Conservation (phyloP, 2,329 filamentous ascomycete genomes). For the Fusarium oligoseptatum region DNA sequence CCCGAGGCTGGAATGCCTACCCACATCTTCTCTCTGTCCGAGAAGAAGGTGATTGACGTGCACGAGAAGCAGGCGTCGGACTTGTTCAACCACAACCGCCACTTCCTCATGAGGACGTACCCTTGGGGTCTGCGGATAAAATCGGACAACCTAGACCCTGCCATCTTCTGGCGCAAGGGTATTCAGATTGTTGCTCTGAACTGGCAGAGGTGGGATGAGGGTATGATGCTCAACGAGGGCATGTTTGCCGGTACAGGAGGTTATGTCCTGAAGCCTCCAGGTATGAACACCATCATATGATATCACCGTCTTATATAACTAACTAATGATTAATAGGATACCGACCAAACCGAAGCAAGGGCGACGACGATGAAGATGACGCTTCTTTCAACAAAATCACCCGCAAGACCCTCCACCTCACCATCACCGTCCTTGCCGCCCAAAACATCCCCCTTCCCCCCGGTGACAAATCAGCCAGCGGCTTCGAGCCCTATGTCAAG, state of each 20-base stretch:
- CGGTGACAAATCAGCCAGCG: conserved; percentile 61
- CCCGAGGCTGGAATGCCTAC: conserved; percentile 75
- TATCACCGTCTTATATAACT: neutral
- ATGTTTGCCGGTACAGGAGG: conserved; percentile 90
- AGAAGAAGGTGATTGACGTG: conserved; percentile 73
- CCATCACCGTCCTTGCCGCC: conserved; percentile 80
- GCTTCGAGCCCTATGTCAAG: conserved; percentile 85
- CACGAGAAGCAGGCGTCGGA: conserved; percentile 62
- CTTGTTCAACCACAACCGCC: conserved; percentile 85
- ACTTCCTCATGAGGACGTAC: conserved; percentile 88
- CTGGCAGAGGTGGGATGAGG: conserved; percentile 91
- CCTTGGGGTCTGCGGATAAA: conserved; percentile 85
- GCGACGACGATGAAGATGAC: conserved; percentile 32
- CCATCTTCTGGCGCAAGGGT: conserved; percentile 87
- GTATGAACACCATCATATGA: conserved; percentile 51
- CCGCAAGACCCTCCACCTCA: conserved; percentile 75
- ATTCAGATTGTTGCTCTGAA: conserved; percentile 94
- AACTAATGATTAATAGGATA: conserved; percentile 47
- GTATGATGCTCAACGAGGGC: conserved; percentile 95
- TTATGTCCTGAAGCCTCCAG: conserved; percentile 87
- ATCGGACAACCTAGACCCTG: conserved; percentile 89
- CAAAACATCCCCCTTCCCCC: conserved; percentile 79
- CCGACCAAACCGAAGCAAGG: conserved; percentile 40
- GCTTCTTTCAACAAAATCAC: conserved; percentile 50
- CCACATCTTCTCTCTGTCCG: conserved; percentile 77